These are phyloP conservation scores for Onygenales sp. DNA, from an alignment of 2,329 filamentous ascomycete species.

Conservation along the genomic window DNA sequence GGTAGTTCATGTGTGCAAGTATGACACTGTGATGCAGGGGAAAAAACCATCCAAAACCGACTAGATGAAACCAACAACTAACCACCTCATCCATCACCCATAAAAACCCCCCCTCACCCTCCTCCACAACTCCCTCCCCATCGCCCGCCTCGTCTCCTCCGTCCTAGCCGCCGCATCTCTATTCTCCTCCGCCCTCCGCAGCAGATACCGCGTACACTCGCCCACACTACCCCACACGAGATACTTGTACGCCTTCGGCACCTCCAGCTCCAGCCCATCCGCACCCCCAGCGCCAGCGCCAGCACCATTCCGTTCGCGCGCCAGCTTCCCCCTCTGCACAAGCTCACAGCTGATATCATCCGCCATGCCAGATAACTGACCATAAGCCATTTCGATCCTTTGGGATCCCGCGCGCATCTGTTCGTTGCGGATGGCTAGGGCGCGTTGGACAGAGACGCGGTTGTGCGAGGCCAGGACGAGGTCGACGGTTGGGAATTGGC, in stretches of 20 bases:
- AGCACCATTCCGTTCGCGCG: slow-evolving; percentile 8
- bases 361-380: slow-evolving; percentile 51
- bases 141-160: slow-evolving; percentile 41
- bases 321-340: slow-evolving; percentile 18
- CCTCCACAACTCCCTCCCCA: slow-evolving; percentile 41
- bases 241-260: slow-evolving; percentile 44
- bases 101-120: slow-evolving; percentile 12
- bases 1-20: too few species aligned
- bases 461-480: slow-evolving; percentile 80
- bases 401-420: slow-evolving; percentile 30
- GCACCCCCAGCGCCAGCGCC: slow-evolving; percentile 20
- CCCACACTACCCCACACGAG: slow-evolving; percentile 47
- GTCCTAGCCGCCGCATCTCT: slow-evolving; percentile 46
- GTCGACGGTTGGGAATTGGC: slow-evolving; percentile 46
- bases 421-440: slow-evolving; percentile 37
- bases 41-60: not conserved
- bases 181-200: slow-evolving; percentile 48
- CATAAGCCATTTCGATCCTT: slow-evolving; percentile 42
- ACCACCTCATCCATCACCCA: not conserved
- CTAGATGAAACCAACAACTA: not conserved
- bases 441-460: slow-evolving; percentile 53
- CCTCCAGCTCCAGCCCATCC: slow-evolving; percentile 19
- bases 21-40: not conserved
- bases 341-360: slow-evolving; percentile 48
- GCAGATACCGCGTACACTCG: slow-evolving; percentile 71